phyloP scores from a whole-genome alignment of 768 basidiomycete genomes.

The Tylopilus plumbeoviolaceoides region DNA sequence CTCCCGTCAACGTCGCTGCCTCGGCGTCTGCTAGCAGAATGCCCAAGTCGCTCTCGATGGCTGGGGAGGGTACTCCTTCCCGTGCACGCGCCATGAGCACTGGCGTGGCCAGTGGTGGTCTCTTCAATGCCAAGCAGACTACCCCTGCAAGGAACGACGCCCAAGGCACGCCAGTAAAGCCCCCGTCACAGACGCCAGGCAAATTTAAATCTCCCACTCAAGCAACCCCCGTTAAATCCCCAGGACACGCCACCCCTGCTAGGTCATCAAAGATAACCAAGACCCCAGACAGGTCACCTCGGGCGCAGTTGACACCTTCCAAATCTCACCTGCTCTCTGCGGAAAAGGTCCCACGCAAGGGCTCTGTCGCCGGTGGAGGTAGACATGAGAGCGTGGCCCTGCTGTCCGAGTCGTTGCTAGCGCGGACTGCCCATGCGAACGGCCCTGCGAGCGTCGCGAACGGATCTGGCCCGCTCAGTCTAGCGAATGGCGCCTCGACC shows the following conservation, averaged over 20 bases:
- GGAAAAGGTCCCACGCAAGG: slow-evolving; percentile 20
- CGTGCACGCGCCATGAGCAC: slow-evolving; percentile 19
- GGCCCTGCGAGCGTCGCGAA: slow-evolving; percentile 18
- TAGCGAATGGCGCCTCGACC: slow-evolving; percentile 21
- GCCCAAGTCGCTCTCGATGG: slow-evolving; percentile 26
- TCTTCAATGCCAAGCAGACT: slow-evolving; percentile 11
- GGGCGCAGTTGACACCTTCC: slow-evolving; percentile 18
- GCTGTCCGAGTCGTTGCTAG: slow-evolving; percentile 17
- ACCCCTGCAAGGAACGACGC: slow-evolving; percentile 10
- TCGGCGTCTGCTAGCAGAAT: slow-evolving; percentile 36
- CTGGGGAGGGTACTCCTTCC: slow-evolving; percentile 8
- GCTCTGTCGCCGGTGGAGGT: slow-evolving; percentile 13
- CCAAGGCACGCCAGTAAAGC: slow-evolving; percentile 16
- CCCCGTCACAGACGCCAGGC: slow-evolving; percentile 15
- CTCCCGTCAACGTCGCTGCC: slow-evolving; percentile 37
- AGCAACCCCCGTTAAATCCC: slow-evolving; percentile 20
- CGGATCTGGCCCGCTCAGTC: slow-evolving; percentile 19
- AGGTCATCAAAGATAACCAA: slow-evolving; percentile 22
- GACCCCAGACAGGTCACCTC: slow-evolving; percentile 21
- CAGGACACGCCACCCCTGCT: slow-evolving; percentile 17
- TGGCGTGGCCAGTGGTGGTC: slow-evolving; percentile 1
- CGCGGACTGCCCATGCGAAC: slow-evolving; percentile 9
- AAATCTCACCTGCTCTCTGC: slow-evolving; percentile 14
- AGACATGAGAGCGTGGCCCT: slow-evolving; percentile 14
- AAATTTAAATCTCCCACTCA: slow-evolving; percentile 19